A percentile compares a stretch with the other conserved stretches of the same genome.
These are phyloP conservation scores for Penicillium sp. DNA, from an alignment of 2,329 filamentous ascomycete genomes.

Conservation along the genomic window DNA sequence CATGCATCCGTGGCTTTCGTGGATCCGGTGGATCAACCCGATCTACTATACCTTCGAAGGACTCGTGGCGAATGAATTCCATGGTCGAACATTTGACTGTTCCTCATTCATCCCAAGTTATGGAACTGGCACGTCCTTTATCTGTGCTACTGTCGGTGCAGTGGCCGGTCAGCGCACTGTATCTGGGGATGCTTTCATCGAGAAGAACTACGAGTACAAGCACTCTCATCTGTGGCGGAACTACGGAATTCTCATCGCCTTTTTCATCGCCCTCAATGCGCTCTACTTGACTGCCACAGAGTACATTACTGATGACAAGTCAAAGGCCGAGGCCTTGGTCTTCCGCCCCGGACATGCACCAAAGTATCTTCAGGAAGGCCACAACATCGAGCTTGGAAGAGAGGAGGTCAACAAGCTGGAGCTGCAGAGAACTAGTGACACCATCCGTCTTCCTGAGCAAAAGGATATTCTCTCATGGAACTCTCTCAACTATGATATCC, in stretches of 20 bases:
- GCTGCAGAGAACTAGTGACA: constrained; percentile 14
- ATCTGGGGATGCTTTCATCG: constrained; percentile 60
- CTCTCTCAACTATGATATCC: constrained; percentile 69
- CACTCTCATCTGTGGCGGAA: constrained; percentile 64
- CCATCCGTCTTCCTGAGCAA: constrained; percentile 17
- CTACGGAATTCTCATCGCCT: constrained; percentile 65
- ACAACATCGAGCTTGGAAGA: constrained; percentile 9
- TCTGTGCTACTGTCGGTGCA: constrained; percentile 46
- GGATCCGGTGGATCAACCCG: constrained; percentile 38
- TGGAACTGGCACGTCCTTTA: constrained; percentile 16
- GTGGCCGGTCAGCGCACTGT: constrained; percentile 54
- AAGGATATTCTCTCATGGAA: constrained; percentile 39
- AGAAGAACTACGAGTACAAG: constrained; percentile 56
- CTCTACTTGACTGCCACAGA: constrained; percentile 53
- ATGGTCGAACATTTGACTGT: constrained; percentile 26
- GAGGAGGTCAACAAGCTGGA: constrained; percentile 10
- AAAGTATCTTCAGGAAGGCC: constrained; percentile 15
- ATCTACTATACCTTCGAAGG: constrained; percentile 35
- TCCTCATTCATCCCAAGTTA: constrained; percentile 21
- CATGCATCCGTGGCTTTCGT: constrained; percentile 53
- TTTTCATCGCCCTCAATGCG: constrained; percentile 58
- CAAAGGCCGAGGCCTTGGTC: constrained; percentile 71
- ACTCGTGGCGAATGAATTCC: constrained; percentile 35
- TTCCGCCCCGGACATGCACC: constrained; percentile 60
- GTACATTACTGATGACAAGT: constrained; percentile 60